These are phyloP conservation scores for Paspalum vaginatum DNA, from an alignment of 176 grass and related monocot genomes.

Conservation along the genomic window DNA sequence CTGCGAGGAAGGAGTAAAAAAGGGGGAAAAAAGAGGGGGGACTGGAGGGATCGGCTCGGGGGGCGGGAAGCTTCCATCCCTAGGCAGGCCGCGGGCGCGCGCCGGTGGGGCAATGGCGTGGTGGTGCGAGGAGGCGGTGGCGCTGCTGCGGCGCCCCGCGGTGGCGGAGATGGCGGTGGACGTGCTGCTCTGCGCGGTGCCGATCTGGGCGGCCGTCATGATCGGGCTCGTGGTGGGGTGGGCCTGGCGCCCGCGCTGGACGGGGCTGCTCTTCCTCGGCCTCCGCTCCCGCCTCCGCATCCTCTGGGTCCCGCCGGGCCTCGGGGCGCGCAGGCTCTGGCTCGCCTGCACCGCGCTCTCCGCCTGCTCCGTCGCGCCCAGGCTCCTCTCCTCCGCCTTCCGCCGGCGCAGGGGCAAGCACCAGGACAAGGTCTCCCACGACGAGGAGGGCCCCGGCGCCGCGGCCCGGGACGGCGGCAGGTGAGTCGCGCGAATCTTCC, in stretches of 20 bases:
- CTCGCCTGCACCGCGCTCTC: slow-evolving; percentile 96
- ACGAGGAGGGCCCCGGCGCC: background rate
- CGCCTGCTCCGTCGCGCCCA: slow-evolving; percentile 81
- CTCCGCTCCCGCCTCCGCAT: slow-evolving; percentile 72
- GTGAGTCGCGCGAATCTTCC: slow-evolving; percentile 6
- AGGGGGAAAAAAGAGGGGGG: background rate
- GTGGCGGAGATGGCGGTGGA: slow-evolving; percentile 89
- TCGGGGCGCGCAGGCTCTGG: slow-evolving; percentile 89
- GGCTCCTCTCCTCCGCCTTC: slow-evolving; percentile 58
- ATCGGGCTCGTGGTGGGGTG: slow-evolving; percentile 87
- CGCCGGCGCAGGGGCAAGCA: slow-evolving; percentile 32
- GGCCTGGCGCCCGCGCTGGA: slow-evolving; percentile 95
- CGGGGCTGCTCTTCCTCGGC: slow-evolving; percentile 85
- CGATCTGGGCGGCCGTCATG: slow-evolving; percentile 99
- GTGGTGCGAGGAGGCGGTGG: slow-evolving; percentile 64
- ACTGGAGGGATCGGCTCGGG: background rate
- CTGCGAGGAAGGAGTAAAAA: background rate
- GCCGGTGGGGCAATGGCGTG: slow-evolving; percentile 59
- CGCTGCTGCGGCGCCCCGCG: slow-evolving; percentile 65
- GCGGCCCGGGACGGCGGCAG: slow-evolving; percentile 14
- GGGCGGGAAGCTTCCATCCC: background rate
- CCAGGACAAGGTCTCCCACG: slow-evolving; percentile 10
- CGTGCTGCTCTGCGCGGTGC: slow-evolving; percentile 84
- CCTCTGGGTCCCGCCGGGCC: slow-evolving; percentile 69
- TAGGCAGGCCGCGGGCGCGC: background rate